phyloP scores from a whole-genome alignment of 495 filamentous ascomycete species.

The Hypoxylon subgilvum region DNA sequence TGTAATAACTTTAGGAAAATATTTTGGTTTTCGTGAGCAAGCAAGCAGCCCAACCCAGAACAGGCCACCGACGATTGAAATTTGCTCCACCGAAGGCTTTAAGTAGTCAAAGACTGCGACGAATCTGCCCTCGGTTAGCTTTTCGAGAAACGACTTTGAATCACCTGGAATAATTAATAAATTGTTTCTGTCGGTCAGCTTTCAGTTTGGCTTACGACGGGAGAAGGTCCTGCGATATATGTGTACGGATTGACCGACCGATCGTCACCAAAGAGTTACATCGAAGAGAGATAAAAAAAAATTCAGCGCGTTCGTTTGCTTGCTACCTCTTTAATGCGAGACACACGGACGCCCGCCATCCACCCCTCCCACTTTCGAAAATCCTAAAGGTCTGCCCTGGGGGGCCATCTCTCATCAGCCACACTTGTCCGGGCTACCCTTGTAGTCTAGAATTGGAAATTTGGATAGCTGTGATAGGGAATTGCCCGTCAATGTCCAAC shows the following conservation, averaged over 20 bases:
- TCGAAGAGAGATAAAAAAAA: conserved; percentile 11
- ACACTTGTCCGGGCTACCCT: conserved; percentile 26
- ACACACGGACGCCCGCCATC: conserved; percentile 35
- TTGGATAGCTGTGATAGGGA: conserved; percentile 22
- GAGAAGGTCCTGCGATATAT: conserved; percentile 15
- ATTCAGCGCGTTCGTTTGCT: conserved; percentile 21
- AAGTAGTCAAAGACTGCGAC: conserved; percentile 28
- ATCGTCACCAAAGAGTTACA: conserved; percentile 30
- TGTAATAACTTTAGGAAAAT: background rate
- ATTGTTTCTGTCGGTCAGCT: conserved; percentile 24
- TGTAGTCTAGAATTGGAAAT: conserved; percentile 25
- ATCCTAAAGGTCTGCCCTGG: conserved; percentile 10
- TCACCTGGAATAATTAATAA: background rate
- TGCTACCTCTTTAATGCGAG: conserved; percentile 36
- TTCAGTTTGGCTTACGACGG: conserved; percentile 3
- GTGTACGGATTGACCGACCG: conserved; percentile 27
- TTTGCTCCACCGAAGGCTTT: conserved; percentile 35
- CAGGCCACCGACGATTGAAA: conserved; percentile 32
- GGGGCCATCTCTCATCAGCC: conserved; percentile 22
- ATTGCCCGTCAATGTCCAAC: no score
- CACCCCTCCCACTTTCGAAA: conserved; percentile 30
- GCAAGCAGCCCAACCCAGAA: conserved; percentile 34
- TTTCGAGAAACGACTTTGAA: conserved; percentile 7
- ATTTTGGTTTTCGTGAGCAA: conserved; percentile 23
- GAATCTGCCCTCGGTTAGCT: conserved; percentile 15